Evolutionary conservation across 768 basidiomycete species (phyloP), one percentile per base, ranked within the genome.

Genomic region (Russula sp.): DNA sequence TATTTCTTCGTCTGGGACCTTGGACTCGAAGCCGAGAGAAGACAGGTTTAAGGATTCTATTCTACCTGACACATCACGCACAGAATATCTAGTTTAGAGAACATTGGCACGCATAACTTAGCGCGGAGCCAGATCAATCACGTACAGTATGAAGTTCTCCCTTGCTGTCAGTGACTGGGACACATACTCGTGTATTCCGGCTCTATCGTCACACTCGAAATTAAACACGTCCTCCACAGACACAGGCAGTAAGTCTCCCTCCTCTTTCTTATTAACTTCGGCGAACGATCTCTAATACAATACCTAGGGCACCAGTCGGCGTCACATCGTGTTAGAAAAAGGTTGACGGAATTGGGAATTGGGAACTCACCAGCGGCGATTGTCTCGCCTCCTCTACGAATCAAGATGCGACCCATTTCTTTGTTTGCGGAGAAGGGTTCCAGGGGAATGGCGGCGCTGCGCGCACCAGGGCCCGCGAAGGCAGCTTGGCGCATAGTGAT

Each of bases 321-420:
- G n/a, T 55, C 39, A 16, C 4, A 45, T 32, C 20, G 4, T 10
- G 14, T 18, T 6, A 44, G 42, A 4, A 40, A 11, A 0, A 3
- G 18, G 1, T 4, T 5, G 37, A 55, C 35, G 13, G 6, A 14
- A 48, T 39, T 14, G 35, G 10, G 16, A 22, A 27, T 40, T n/a
- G 27, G 31, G 27, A 18, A 59, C 79, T 56, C 68, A 87, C 94
- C 95, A 50, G 95, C 95, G 44, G 87, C 93, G 63, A 99, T 89
- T 0, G 97, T 98, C 76, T 98, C 95, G 0, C 97, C 97, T 35
- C 85, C 86, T 58, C 96, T 78, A 49, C 97, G 79, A 62, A 99
- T 78, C 66, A 99, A 71, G 55, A 99, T 82, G 52, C 97, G 77
- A 0, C 97, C 97, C 97, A 98, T 97, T 59, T 95, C 91, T 74